phyloP scores from a whole-genome alignment of 202 grass and related monocot species.

The Saccharum hybrid region DNA sequence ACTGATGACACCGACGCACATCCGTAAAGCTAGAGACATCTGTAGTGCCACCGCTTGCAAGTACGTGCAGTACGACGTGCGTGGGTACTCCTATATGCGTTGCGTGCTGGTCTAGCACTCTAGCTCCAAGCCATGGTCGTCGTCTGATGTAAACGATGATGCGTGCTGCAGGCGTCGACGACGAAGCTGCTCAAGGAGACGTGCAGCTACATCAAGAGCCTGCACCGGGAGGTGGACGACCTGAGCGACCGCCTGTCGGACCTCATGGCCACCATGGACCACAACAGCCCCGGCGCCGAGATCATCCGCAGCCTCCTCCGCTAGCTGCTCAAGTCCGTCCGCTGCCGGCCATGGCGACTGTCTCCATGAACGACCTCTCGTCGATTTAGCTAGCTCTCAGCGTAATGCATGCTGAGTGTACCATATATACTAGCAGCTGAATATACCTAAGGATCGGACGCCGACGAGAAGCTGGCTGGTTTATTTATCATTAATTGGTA shows the following conservation, averaged over 20 bases:
- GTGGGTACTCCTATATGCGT: not conserved
- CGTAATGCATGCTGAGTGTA: not conserved
- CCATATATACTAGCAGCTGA: slow-evolving; percentile 22
- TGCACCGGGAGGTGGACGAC: slow-evolving; percentile 78
- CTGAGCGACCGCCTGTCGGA: slow-evolving; percentile 73
- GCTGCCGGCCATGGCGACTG: not conserved
- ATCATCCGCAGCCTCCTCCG: slow-evolving; percentile 74
- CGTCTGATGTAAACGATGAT: not conserved
- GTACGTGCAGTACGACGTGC: not conserved
- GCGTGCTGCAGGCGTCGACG: slow-evolving; percentile 53
- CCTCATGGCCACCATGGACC: slow-evolving; percentile 70
- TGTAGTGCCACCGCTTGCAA: slow-evolving; percentile 5
- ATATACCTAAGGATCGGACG: not conserved
- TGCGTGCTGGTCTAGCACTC: not conserved
- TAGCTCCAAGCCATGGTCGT: not conserved
- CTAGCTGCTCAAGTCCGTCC: slow-evolving; percentile 23
- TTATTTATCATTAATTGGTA: slow-evolving; percentile 13
- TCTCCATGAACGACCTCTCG: not conserved
- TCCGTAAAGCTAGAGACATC: not conserved
- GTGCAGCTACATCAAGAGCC: slow-evolving; percentile 93
- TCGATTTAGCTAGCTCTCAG: slow-evolving; percentile 17
- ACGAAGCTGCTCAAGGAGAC: slow-evolving; percentile 84
- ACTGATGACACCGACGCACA: slow-evolving; percentile 2
- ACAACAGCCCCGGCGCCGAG: slow-evolving; percentile 69
- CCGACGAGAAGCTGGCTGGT: not conserved